Evolutionary conservation across 2,329 filamentous ascomycete genomes (phyloP).

Genomic region (Rosellinia necatrix): DNA sequence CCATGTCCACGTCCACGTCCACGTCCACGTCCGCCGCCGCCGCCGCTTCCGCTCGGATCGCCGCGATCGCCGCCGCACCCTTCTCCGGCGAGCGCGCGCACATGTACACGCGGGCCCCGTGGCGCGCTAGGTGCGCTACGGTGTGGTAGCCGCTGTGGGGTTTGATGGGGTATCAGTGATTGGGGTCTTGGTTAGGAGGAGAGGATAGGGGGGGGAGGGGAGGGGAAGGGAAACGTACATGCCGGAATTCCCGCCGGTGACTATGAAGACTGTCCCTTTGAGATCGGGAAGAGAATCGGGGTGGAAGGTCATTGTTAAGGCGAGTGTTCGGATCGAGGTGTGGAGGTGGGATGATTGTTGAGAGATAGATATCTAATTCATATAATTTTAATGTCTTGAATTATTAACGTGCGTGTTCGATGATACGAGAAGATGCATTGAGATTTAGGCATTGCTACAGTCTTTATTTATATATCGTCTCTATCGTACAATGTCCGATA

Average conservation of each 20-base stretch:
- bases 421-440: slow-evolving; percentile 25
- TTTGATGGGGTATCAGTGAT: slow-evolving; percentile 23
- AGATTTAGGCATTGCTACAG: slow-evolving; percentile 22
- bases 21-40: too few relatives aligned
- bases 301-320: slow-evolving; percentile 44
- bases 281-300: slow-evolving; percentile 49
- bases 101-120: slow-evolving; percentile 48
- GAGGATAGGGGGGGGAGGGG: slow-evolving; percentile 15
- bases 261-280: slow-evolving; percentile 48
- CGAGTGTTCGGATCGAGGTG: slow-evolving; percentile 21
- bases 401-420: slow-evolving; percentile 27
- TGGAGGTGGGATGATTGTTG: slow-evolving; percentile 24
- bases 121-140: slow-evolving; percentile 43
- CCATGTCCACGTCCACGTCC: too few relatives aligned
- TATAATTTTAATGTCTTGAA: slow-evolving; percentile 24
- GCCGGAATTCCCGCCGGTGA: slow-evolving; percentile 52
- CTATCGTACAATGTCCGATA: neutral
- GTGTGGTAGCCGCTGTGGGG: slow-evolving; percentile 43
- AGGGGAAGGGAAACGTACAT: slow-evolving; percentile 43
- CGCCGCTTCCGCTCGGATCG: too few relatives aligned
- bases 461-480: slow-evolving; percentile 9
- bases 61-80: slow-evolving; percentile 39
- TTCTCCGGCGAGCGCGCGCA: slow-evolving; percentile 44
- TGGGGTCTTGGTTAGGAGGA: slow-evolving; percentile 11
- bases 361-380: neutral